Evolutionary conservation across 2,329 filamentous ascomycete species (phyloP), one percentile per base, ranked within the genome.

Genomic region (Gaeumannomyces sp.): DNA sequence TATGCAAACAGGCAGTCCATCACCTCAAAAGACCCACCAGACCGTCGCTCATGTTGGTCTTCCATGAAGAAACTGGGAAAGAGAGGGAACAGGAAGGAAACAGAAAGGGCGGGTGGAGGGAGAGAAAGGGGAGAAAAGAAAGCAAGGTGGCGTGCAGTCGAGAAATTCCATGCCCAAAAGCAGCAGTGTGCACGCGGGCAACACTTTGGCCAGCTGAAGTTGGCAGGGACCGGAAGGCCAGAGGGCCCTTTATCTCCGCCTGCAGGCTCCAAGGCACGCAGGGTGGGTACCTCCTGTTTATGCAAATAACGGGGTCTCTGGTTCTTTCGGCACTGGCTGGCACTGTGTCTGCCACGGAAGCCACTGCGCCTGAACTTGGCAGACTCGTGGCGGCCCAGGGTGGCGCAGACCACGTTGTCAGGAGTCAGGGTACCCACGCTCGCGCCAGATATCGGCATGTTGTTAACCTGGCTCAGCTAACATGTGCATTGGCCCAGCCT

Each of bases 51-150:
- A 53, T 53, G 19, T 22, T 53, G 45, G 45, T 19, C 45, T 53
- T 25, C 45, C 45, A 53, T 53, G 45, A 53, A 53, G 45, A 53
- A 53, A 25, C 45, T 10, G 57, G 58, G 60, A 62, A 64, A 63
- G 59, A 50, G 38, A 60, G 35, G 58, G 45, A 25, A n/a, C 22
- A 53, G 28, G 35, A 45, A 50, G 19, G 19, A 27, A 22, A 38
- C 10, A 25, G 28, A 62, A 19, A 50, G 29, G 61, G 33, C 14
- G 27, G 45, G 2, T 11, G n/a, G 22, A 28, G 4, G 35, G 50
- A 27, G 28, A 29, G 14, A 8, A 35, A 19, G 31, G 57, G 22
- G 29, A 50, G 38, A 60, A 61, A 31, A 62, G 64, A 62, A 59
- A 64, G 59, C 14, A 35, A 64, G 53, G 59, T 29, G n/a, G 16